Evolutionary conservation across 805 yeast genomes (phyloP), one percentile per base, ranked within the genome.

Genomic region (Saccharomycopsis fibuligera): DNA sequence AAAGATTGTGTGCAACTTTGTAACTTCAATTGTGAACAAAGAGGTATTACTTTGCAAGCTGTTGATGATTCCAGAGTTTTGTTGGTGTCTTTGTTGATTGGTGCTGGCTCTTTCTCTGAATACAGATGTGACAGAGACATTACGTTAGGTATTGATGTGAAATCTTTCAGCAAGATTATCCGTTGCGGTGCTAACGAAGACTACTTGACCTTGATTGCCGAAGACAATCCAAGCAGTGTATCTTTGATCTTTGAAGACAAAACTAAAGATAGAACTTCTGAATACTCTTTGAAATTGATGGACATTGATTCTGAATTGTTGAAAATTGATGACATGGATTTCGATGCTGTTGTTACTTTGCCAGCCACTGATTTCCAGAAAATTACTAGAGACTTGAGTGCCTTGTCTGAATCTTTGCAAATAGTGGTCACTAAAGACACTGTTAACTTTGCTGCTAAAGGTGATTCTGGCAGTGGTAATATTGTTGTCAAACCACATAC

Each of bases 11-110:
- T 93, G 54, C 87, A 86, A 61, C 76, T 90, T 59, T 93, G 97
- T 73, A 93, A 93, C 75, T 87, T 93, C 75, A 93, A 89, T 72
- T 93, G 97, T 72, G 80, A 95, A n/a, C 93, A 86, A 66, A 78
- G 81, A 54, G 99, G 99, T 57, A 83, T 93, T 61, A 84, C 95
- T 9, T 91, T 95, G 21, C 98, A 93, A 73, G 98, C 99, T 24
- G 93, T 93, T 58, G 99, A 93, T 68, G 95, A 89, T 64, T 89
- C 99, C 24, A 87, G 97, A 74, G 96, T 93, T 51, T 77, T 90
- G 55, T 76, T 93, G 56, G 96, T 91, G 36, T 85, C 96, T 19
- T 73, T 93, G 55, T 78, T 86, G 58, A 83, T 93, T 57, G 96
- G 95, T 51, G 79, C 82, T 55, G 90, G 86, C 53, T 90, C 96